A percentile compares a stretch with the other conserved stretches of the same genome.
phyloP scores from a whole-genome alignment of 2,329 filamentous ascomycete species.

The Magnaporthiopsis rhizophila region DNA sequence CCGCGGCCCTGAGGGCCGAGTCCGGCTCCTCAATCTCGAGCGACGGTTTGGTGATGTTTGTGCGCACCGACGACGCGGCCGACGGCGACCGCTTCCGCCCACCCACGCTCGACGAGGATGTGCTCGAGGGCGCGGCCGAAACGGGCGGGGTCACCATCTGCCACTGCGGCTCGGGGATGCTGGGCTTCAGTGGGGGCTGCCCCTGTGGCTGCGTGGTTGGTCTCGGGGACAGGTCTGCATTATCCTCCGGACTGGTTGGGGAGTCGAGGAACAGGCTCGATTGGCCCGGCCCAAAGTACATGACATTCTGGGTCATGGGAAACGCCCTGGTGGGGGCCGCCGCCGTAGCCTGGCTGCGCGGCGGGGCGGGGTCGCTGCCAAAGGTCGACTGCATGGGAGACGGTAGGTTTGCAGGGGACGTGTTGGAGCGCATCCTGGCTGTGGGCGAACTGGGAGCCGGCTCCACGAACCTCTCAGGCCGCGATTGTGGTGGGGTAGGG shows the following conservation, averaged over 20 bases:
- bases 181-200: constrained; percentile 24
- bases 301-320: constrained; percentile 10
- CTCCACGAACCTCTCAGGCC: constrained; percentile 14
- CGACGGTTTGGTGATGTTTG: constrained; percentile 25
- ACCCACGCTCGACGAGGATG: constrained; percentile 14
- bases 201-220: constrained; percentile 10
- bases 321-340: background rate
- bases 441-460: constrained; percentile 22
- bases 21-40: constrained; percentile 31
- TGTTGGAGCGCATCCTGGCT: constrained; percentile 39
- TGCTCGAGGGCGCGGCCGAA: constrained; percentile 23
- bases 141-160: constrained; percentile 36
- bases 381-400: constrained; percentile 26
- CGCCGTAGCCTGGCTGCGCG: background rate
- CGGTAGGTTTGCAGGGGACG: constrained; percentile 40
- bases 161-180: constrained; percentile 35
- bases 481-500: constrained; percentile 24
- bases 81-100: constrained; percentile 14
- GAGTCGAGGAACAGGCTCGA: constrained; percentile 34
- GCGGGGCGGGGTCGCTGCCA: background rate
- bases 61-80: constrained; percentile 25
- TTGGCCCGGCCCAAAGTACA: constrained; percentile 25
- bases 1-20: constrained; percentile 42
- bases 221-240: background rate
- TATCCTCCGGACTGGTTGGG: constrained; percentile 20